Evolutionary conservation across 176 grass and related monocot genomes (phyloP), one percentile per base, ranked within the genome.

Genomic region (Zizania latifolia): DNA sequence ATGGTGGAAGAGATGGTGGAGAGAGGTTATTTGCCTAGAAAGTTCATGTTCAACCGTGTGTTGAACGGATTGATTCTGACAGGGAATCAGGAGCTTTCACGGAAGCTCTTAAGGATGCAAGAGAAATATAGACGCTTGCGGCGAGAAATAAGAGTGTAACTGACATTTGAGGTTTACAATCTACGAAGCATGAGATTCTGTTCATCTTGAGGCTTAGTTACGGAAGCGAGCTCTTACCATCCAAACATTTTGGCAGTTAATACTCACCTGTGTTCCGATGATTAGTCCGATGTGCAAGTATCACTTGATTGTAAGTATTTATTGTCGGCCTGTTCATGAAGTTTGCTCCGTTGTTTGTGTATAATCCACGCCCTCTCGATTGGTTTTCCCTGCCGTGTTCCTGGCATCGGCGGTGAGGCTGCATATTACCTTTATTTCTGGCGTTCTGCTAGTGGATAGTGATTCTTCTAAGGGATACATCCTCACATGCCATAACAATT

Each of bases 1-100:
- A 94, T 98, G 94, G 89, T 89, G 31, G 83, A 83, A 74, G 89
- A 98, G 53, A 98, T 94, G 91, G 86, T 94, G 10, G 84, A 85
- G 67, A 86, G 94, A 77, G 94, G 94, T 3, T 87, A 94, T 84
- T 72, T 98, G 70, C 94, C 94, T n/a, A 89, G 91, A 80, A 90
- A 58, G 56, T 98, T 98, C 68, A 90, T 98, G 89, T 93, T 98
- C 44, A 94, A 94, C 26, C 88, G 89, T 15, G 76, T 98, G 8
- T 66, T 98, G 17, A 98, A 98, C 16, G 95, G 91, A 2, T 82
- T 98, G 69, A 81, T 94, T 27, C 41, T 98, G 16, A 94, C 88
- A 13, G 91, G 91, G 33, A 98, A 98, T 70, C 95, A 98, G 48
- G 86, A 86, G 7, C 88, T 89, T 73, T 90, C 91, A 28, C 87